A percentile compares a stretch with the other conserved stretches of the same genome.
These are phyloP conservation scores for Panaeolus papilionaceus DNA, from an alignment of 768 basidiomycete species.

Conservation along the genomic window DNA sequence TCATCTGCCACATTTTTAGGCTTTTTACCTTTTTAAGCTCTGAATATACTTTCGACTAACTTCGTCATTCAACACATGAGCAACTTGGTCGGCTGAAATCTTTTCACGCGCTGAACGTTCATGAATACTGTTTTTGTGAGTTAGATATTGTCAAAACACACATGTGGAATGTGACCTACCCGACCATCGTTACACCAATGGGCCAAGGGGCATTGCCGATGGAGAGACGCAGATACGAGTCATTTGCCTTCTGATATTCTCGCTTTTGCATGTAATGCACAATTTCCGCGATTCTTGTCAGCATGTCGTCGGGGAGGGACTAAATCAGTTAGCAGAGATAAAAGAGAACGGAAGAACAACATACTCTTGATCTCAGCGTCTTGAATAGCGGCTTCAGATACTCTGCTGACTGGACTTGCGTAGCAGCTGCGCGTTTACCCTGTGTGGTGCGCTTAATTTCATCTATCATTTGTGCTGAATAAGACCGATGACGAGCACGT, in stretches of 20 bases:
- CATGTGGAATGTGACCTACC: constrained; percentile 56
- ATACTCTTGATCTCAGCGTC: constrained; percentile 81
- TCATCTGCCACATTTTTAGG: neutral
- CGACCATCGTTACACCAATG: constrained; percentile 99
- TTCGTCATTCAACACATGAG: constrained; percentile 98
- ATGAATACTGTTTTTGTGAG: constrained; percentile 73
- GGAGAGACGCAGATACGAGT: constrained; percentile 94
- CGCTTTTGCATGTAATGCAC: constrained; percentile 96
- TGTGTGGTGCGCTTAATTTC: constrained; percentile 87
- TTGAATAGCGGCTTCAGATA: constrained; percentile 98
- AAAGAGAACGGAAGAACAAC: constrained; percentile 34
- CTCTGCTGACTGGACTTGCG: constrained; percentile 93
- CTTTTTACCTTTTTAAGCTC: constrained; percentile 86
- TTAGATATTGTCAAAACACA: neutral
- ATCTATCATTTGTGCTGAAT: constrained; percentile 51
- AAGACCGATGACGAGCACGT: constrained; percentile 13
- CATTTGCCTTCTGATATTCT: constrained; percentile 95
- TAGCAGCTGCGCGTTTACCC: constrained; percentile 94
- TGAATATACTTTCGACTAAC: constrained; percentile 99
- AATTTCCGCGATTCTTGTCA: constrained; percentile 89
- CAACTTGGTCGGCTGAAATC: constrained; percentile 96
- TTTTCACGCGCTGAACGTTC: constrained; percentile 98
- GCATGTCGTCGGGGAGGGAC: constrained; percentile 85
- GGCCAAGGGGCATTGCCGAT: constrained; percentile 99
- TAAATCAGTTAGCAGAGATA: constrained; percentile 30